Evolutionary conservation across 768 basidiomycete genomes (phyloP), one percentile per base, ranked within the genome.

Genomic region (Crassisporium funariophilum): DNA sequence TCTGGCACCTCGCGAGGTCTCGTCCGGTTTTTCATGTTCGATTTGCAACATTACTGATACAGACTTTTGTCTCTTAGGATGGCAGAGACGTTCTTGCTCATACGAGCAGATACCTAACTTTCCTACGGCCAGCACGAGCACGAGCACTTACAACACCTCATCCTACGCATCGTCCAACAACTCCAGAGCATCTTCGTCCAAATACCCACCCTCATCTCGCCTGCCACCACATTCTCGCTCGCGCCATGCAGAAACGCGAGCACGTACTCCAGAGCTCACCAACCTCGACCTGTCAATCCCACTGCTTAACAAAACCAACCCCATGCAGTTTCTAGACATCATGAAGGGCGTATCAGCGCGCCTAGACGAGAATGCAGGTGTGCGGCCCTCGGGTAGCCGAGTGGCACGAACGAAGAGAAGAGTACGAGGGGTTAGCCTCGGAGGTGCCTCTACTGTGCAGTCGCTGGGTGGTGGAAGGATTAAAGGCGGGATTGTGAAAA

Each of bases 331-430:
- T 19, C 41, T 73, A 27, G 58, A 62, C 31, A 59, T 68, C 20
- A 50, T 71, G 23, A 69, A 69, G 47, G 67, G 61, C 23, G 65
- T 69, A 9, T 68, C 67, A n/a, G 65, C 64, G 23, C 56, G 60
- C 16, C 61, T 68, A 31, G 63, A 71, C 46, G 61, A 65, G 23
- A 62, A 61, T 22, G 63, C 56, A 15, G 55, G 56, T 2, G 16
- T 59, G 20, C 50, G 44, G 12, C 47, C 45, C 19, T 39, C 49
- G 20, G 33, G 31, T 11, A 19, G 45, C 21, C n/a, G n/a, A 12
- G 43, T 37, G 46, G 54, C 21, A 23, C 50, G 24, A 17, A n/a
- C 33, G 15, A 51, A 47, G 43, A 34, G 12, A 10, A 17, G 43
- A 4, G 6, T 19, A n/a, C n/a, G 36, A 4, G 36, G 36, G 5